Evolutionary conservation across 495 filamentous ascomycete species (phyloP).

Genomic region (Tuber brumale): DNA sequence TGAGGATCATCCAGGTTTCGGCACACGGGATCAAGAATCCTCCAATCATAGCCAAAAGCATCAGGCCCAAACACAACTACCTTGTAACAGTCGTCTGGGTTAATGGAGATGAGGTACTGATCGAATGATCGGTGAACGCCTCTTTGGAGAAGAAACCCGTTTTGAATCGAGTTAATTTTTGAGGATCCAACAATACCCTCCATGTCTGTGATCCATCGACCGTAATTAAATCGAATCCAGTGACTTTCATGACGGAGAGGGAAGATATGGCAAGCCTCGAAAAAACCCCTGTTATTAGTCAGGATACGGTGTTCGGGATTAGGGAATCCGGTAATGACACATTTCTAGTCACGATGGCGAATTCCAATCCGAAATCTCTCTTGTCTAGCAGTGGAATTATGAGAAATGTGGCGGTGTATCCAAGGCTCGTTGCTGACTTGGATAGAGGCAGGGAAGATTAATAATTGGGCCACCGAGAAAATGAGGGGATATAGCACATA

Average conservation of each 20-base stretch:
- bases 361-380: conserved; percentile 10
- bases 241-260: conserved; percentile 7
- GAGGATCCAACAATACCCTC: conserved; percentile 13
- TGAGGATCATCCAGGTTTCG: conserved; percentile 35
- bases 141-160: conserved; percentile 23
- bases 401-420: no score
- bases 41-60: conserved; percentile 21
- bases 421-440: no score
- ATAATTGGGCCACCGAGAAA: no score
- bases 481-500: no score
- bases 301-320: neutral
- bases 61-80: conserved; percentile 28
- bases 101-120: conserved; percentile 26
- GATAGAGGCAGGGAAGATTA: no score
- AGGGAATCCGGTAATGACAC: conserved; percentile 17
- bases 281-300: conserved; percentile 7
- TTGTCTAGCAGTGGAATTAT: neutral
- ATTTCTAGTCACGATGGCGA: conserved; percentile 11
- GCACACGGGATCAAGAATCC: conserved; percentile 34
- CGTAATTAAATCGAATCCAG: conserved; percentile 12
- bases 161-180: conserved; percentile 5
- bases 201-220: conserved; percentile 16
- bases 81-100: conserved; percentile 39
- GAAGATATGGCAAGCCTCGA: neutral
- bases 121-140: conserved; percentile 26